Evolutionary conservation across 2,329 filamentous ascomycete genomes (phyloP).

Genomic region (Epichloe uncinata): DNA sequence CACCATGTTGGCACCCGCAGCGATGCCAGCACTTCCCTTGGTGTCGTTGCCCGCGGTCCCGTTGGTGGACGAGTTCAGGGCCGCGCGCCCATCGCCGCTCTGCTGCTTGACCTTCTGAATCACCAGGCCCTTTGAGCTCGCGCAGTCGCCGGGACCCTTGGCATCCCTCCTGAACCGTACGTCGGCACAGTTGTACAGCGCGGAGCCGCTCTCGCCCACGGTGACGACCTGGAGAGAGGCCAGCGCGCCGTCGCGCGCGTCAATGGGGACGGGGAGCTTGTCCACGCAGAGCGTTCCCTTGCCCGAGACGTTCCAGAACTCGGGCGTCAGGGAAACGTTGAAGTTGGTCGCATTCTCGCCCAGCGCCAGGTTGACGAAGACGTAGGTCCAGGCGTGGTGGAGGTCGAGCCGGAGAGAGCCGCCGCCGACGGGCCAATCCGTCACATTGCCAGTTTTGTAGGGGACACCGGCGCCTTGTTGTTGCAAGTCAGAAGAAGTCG

Average conservation of each 20-base stretch:
- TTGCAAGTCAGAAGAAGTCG: not conserved
- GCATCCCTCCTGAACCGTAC: constrained; percentile 48
- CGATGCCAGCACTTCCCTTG: constrained; percentile 12
- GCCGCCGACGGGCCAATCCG: constrained; percentile 39
- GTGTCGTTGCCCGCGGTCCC: not conserved
- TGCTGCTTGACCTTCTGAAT: constrained; percentile 19
- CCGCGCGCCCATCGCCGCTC: constrained; percentile 6
- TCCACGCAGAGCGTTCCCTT: constrained; percentile 54
- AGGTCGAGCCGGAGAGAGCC: constrained; percentile 34
- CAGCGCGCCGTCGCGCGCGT: constrained; percentile 44
- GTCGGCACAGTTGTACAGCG: constrained; percentile 66
- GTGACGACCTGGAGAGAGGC: constrained; percentile 60
- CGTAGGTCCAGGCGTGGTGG: constrained; percentile 38
- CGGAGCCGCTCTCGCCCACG: constrained; percentile 40
- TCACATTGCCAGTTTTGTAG: constrained; percentile 29
- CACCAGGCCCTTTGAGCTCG: constrained; percentile 28
- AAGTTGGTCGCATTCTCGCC: constrained; percentile 44
- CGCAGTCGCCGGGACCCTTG: constrained; percentile 26
- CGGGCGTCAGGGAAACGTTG: constrained; percentile 54
- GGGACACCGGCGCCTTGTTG: constrained; percentile 33
- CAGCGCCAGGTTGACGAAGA: constrained; percentile 40
- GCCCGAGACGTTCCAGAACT: constrained; percentile 44
- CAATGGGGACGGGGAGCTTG: constrained; percentile 40
- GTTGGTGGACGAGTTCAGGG: not conserved
- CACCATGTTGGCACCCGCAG: constrained; percentile 12